These are phyloP conservation scores for Diospyros lotus DNA, from an alignment of 148 eudicot genomes.

Conservation along the genomic window DNA sequence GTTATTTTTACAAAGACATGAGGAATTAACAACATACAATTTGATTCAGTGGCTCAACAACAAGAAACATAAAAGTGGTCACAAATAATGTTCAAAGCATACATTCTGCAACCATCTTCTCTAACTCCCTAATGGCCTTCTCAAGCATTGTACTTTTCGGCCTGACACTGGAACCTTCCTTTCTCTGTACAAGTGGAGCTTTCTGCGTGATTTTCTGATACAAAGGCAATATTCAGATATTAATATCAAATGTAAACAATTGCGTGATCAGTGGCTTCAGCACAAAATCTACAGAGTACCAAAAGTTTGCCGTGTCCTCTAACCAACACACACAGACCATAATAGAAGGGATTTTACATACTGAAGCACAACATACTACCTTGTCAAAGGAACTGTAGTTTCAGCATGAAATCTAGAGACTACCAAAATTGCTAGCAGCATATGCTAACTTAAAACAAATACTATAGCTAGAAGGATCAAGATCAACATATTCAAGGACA, in stretches of 20 bases:
- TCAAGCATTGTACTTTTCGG: slow-evolving; percentile 71
- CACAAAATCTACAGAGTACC: background rate
- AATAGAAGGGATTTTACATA: no score
- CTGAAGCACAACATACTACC: no score
- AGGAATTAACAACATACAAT: slow-evolving; percentile 1
- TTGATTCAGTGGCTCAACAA: background rate
- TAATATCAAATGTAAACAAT: background rate
- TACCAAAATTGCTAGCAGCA: no score
- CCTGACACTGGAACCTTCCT: slow-evolving; percentile 68
- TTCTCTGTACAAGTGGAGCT: slow-evolving; percentile 41
- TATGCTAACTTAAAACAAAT: no score
- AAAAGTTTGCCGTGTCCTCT: no score
- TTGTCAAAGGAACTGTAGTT: no score
- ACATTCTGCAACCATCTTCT: slow-evolving; percentile 96
- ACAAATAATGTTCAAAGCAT: slow-evolving; percentile 22
- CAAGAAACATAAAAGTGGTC: background rate
- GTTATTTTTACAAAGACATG: slow-evolving; percentile 21
- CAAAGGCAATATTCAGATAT: background rate
- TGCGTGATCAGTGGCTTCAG: background rate
- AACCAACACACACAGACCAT: no score
- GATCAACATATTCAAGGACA: no score
- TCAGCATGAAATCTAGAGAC: no score
- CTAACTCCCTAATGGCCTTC: slow-evolving; percentile 84
- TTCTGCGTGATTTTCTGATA: slow-evolving; percentile 41
- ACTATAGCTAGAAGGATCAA: no score